Conservation (phyloP, 1,139 yeast genomes). For the Suhomyces terraborum region DNA sequence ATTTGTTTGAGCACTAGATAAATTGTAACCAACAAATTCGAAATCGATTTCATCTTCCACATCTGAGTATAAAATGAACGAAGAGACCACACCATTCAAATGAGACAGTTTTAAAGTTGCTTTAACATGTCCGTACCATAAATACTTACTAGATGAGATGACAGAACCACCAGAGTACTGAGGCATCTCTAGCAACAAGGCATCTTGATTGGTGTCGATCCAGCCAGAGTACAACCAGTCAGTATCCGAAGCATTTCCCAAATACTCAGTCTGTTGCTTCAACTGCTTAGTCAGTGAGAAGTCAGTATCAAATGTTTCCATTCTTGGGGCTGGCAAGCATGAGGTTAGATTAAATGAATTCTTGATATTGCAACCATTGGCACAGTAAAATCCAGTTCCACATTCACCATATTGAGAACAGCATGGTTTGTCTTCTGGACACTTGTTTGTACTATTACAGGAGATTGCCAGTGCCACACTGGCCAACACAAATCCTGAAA, state of each 20-base stretch:
- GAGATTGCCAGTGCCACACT: slow-evolving; percentile 20
- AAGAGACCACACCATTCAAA: slow-evolving; percentile 78
- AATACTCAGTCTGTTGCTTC: slow-evolving; percentile 45
- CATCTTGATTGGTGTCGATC: slow-evolving; percentile 54
- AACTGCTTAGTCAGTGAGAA: slow-evolving; percentile 40
- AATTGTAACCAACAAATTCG: slow-evolving; percentile 79
- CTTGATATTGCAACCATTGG: slow-evolving; percentile 82
- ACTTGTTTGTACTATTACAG: slow-evolving; percentile 52
- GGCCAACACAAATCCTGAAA: slow-evolving; percentile 14
- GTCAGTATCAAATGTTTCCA: slow-evolving; percentile 35
- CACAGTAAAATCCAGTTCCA: slow-evolving; percentile 78
- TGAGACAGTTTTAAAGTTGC: slow-evolving; percentile 74
- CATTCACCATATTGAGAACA: slow-evolving; percentile 83
- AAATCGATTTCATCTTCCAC: slow-evolving; percentile 89
- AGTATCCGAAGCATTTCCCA: slow-evolving; percentile 68
- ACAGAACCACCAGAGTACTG: slow-evolving; percentile 77
- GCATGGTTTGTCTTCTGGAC: slow-evolving; percentile 77
- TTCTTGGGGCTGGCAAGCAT: slow-evolving; percentile 65
- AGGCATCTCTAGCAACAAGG: slow-evolving; percentile 75
- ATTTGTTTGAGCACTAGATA: slow-evolving; percentile 70
- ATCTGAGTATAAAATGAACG: slow-evolving; percentile 79
- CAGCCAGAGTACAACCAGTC: slow-evolving; percentile 81
- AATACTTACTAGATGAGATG: slow-evolving; percentile 71
- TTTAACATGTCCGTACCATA: slow-evolving; percentile 85
- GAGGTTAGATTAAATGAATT: slow-evolving; percentile 61